A percentile compares a stretch with the other conserved stretches of the same genome.
Conservation (phyloP, 2,329 filamentous ascomycete species). For the Talaromyces sp. region DNA sequence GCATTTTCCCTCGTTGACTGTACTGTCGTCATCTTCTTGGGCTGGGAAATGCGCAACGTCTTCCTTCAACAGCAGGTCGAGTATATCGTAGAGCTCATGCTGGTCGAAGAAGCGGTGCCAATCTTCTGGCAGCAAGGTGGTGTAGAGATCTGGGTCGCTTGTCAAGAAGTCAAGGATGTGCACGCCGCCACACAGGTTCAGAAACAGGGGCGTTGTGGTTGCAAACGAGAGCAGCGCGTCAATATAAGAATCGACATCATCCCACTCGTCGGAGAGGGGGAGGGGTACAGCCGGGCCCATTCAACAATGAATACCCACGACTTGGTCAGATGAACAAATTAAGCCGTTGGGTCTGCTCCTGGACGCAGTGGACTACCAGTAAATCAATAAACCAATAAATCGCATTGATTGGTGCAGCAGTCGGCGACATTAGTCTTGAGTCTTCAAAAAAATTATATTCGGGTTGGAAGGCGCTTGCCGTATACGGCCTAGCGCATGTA, state of each 20-base stretch:
- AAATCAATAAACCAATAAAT: not conserved
- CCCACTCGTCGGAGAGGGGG: constrained; percentile 67
- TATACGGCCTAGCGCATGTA: not conserved
- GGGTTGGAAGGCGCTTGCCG: not conserved
- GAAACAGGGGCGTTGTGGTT: constrained; percentile 68
- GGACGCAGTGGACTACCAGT: not conserved
- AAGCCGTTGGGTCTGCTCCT: not conserved
- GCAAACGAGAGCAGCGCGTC: constrained; percentile 72
- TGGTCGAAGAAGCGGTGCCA: constrained; percentile 76
- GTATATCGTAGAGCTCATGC: constrained; percentile 66
- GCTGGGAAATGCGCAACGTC: constrained; percentile 49
- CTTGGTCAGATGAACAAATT: not conserved
- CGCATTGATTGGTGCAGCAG: not conserved
- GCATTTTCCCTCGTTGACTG: not conserved
- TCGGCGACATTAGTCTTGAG: not conserved
- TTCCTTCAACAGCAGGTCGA: constrained; percentile 77
- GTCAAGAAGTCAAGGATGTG: constrained; percentile 97
- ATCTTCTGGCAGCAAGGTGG: constrained; percentile 66
- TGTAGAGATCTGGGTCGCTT: constrained; percentile 74
- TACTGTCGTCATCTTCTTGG: not conserved
- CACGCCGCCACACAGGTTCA: constrained; percentile 90
- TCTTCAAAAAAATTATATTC: not conserved
- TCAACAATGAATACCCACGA: not conserved
- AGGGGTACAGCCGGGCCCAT: constrained; percentile 53
- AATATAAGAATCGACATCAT: constrained; percentile 69